Base-by-base conservation (phyloP, 148 eudicot species). In the Amaranthus palmeri region DNA sequence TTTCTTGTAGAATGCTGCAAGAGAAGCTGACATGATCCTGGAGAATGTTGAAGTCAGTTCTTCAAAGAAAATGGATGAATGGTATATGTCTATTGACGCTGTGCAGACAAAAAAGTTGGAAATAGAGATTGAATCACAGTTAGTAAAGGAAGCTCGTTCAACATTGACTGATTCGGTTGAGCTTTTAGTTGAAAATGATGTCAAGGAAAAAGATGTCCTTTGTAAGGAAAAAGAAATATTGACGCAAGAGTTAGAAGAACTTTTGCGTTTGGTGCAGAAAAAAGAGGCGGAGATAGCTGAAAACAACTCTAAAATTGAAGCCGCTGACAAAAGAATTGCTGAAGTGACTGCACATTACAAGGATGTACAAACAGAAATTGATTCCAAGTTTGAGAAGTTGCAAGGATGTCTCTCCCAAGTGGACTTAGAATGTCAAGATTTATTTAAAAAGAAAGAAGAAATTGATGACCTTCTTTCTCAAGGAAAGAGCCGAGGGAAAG, bases 261-360 rank as follows among this genome's bases (percentile, higher is more conserved):
- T 90, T 61, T 77, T 86, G 83, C 78, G 78, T 55, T 83, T 90
- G 76, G 92, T 85, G 68, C 82, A 75, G 74, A 83, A 77, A 72
- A 90, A 90, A 79, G 92, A 90, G 79, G 82, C 86, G 63, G 92
- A 90, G 75, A 80, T 90, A 80, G 76, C 87, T 61, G 86, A 79
- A 77, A 86, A 81, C 59, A 81, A 90, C 78, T 64, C 74, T 47
- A 80, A 76, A 61, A 86, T 90, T 75, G 86, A 80, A 69, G 79
- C 57, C 46, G 85, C 88, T 70, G 92, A 90, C 73, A 80, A 90
- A 71, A 88, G 80, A 78, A 86, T 90, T 50, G 75, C 78, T 77
- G 84, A 83, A 68, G 88, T 81, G 59, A 76, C 81, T 72, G 82
- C 85, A 66, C 78, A 81, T 77, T 88, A 84, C 76, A 78, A 83